Conservation (phyloP, 2,329 filamentous ascomycete species). For the Pseudogymnoascus sp. region DNA sequence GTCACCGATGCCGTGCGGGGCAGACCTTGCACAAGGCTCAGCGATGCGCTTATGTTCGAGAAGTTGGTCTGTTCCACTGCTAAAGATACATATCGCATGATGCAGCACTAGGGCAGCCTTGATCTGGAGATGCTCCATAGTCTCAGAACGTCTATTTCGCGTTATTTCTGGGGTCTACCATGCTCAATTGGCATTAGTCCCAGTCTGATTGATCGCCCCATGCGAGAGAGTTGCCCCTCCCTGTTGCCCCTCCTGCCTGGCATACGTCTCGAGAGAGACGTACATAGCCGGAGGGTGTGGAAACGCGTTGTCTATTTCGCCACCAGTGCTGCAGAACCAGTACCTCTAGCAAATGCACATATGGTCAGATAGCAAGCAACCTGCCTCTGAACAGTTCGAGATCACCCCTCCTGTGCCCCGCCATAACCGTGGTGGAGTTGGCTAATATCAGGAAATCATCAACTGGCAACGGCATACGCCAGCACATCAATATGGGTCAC, state of each 20-base stretch:
- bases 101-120: background rate
- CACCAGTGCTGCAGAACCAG: slow-evolving; percentile 27
- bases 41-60: slow-evolving; percentile 8
- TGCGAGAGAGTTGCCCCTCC: background rate
- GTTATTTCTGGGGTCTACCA: slow-evolving; percentile 6
- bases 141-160: slow-evolving; percentile 6
- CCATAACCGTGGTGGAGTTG: slow-evolving; percentile 52
- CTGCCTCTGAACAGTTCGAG: slow-evolving; percentile 26
- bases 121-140: slow-evolving; percentile 3
- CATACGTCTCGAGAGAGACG: background rate
- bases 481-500: slow-evolving; percentile 79
- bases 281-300: slow-evolving; percentile 6
- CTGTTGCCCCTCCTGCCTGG: background rate
- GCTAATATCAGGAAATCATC: slow-evolving; percentile 56
- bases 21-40: background rate
- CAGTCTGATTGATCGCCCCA: slow-evolving; percentile 4
- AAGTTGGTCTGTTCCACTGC: background rate
- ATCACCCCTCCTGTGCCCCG: slow-evolving; percentile 30
- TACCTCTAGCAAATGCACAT: slow-evolving; percentile 27
- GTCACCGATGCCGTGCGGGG: slow-evolving; percentile 9
- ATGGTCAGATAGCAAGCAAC: background rate
- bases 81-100: slow-evolving; percentile 9
- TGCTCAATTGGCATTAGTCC: slow-evolving; percentile 3
- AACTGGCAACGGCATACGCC: slow-evolving; percentile 77
- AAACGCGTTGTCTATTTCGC: slow-evolving; percentile 21